Evolutionary conservation across 805 yeast genomes (phyloP), one percentile per base, ranked within the genome.

Genomic region (Jamesozyma hellenica): DNA sequence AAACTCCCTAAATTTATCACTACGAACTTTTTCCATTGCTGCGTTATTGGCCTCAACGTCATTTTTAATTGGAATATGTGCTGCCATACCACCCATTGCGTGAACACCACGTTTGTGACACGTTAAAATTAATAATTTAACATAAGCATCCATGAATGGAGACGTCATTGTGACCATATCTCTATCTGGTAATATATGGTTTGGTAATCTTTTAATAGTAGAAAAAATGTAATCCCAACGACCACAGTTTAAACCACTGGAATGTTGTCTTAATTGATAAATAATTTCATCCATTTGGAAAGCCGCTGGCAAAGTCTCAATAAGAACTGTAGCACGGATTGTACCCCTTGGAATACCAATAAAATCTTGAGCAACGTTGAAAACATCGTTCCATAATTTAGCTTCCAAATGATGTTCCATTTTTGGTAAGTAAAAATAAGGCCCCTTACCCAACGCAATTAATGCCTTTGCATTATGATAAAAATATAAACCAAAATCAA

Each of bases 61-160:
- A 47, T 74, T 69, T 60, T 82, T 82, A 64, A 82, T 82, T 47
- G 92, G 90, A 51, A 82, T 80, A 49, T 81, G 83, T 4, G 90
- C 90, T 48, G 92, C 90, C 94, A 82, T 82, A 51, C 94, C 94
- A 51, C 94, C 92, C 77, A 82, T 79, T 15, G 90, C 90, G 56
- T 82, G 88, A 32, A 82, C 90, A 46, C 79, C 82, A 65, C 90
- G 72, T 52, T 74, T 70, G 59, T 82, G 94, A 61, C 86, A 79
- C 34, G 77, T 74, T 59, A 78, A 71, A 49, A 82, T 84, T 60
- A 82, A 68, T 52, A 79, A 71, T 51, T 76, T 75, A 40, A 82
- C 90, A 55, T 82, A 82, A 14, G 82, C 74, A 21, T 80, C 68
- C 92, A 82, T 82, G 63, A 82, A 82, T 44, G 88, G 84, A 18